Evolutionary conservation across 2,329 filamentous ascomycete genomes (phyloP).

Genomic region (Endoconidiophora laricicola): DNA sequence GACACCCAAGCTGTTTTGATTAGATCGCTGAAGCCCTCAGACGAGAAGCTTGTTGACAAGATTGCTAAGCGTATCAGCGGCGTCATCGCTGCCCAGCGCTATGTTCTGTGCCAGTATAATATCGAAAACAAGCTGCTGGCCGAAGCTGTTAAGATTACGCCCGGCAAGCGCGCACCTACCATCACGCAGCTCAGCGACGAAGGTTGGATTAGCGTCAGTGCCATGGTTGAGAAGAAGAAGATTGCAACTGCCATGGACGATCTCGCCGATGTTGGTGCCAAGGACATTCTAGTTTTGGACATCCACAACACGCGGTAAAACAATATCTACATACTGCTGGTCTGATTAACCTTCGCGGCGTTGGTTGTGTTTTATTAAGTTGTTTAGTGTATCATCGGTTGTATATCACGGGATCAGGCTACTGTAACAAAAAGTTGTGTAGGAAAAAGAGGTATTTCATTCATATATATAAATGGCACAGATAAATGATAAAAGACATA

Average conservation of each 20-base stretch:
- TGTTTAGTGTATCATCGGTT: background rate
- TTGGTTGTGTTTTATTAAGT: background rate
- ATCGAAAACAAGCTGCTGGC: conserved; percentile 54
- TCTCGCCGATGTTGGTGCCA: conserved; percentile 56
- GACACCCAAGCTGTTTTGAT: conserved; percentile 79
- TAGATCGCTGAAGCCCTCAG: conserved; percentile 70
- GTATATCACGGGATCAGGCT: conserved; percentile 7
- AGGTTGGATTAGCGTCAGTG: conserved; percentile 84
- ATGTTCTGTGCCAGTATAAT: conserved; percentile 94
- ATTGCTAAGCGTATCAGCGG: conserved; percentile 78
- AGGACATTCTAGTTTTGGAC: conserved; percentile 70
- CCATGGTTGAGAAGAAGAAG: conserved; percentile 81
- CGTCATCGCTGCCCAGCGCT: conserved; percentile 89
- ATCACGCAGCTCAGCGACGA: conserved; percentile 77
- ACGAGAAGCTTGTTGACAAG: conserved; percentile 63
- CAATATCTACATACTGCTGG: background rate
- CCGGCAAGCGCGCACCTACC: conserved; percentile 84
- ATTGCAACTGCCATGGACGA: conserved; percentile 81
- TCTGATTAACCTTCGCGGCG: background rate
- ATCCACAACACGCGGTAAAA: conserved; percentile 59
- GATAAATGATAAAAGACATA: background rate
- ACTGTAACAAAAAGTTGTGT: background rate
- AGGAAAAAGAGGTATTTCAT: too few relatives aligned
- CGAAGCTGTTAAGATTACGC: conserved; percentile 60
- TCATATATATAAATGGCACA: background rate